phyloP scores from a whole-genome alignment of 768 basidiomycete genomes.

The Bullera alba region DNA sequence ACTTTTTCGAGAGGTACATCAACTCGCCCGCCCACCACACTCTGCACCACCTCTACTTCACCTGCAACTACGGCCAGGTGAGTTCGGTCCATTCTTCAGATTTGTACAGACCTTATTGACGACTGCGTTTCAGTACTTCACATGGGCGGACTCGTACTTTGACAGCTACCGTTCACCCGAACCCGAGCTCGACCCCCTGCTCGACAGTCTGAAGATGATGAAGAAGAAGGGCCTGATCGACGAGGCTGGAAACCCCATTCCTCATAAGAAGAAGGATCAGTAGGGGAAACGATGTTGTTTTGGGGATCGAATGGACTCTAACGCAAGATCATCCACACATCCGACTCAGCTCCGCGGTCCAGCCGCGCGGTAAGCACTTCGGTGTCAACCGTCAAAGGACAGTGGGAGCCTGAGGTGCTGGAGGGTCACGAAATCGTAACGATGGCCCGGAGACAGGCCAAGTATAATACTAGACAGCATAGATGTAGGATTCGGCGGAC shows the following conservation, averaged over 20 bases:
- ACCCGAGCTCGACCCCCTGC: constrained; percentile 72
- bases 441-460: too few relatives aligned
- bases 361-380: too few relatives aligned
- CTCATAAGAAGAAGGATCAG: constrained; percentile 33
- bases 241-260: constrained; percentile 24
- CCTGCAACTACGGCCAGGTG: constrained; percentile 83
- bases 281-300: too few relatives aligned
- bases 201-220: constrained; percentile 44
- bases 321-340: too few relatives aligned
- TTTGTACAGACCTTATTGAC: not conserved
- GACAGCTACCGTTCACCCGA: constrained; percentile 86
- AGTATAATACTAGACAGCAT: too few relatives aligned
- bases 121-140: constrained; percentile 74
- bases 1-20: constrained; percentile 77
- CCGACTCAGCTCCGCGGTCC: too few relatives aligned
- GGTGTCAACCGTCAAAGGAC: too few relatives aligned
- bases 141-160: constrained; percentile 77
- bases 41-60: constrained; percentile 93
- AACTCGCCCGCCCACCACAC: constrained; percentile 99
- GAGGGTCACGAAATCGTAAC: too few relatives aligned
- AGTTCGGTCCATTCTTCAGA: not conserved
- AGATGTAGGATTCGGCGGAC: too few relatives aligned
- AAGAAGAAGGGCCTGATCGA: constrained; percentile 53
- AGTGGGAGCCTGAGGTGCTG: too few relatives aligned
- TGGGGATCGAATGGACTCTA: too few relatives aligned